Conservation (phyloP, 495 filamentous ascomycete genomes). For the Neurospora pannonica region DNA sequence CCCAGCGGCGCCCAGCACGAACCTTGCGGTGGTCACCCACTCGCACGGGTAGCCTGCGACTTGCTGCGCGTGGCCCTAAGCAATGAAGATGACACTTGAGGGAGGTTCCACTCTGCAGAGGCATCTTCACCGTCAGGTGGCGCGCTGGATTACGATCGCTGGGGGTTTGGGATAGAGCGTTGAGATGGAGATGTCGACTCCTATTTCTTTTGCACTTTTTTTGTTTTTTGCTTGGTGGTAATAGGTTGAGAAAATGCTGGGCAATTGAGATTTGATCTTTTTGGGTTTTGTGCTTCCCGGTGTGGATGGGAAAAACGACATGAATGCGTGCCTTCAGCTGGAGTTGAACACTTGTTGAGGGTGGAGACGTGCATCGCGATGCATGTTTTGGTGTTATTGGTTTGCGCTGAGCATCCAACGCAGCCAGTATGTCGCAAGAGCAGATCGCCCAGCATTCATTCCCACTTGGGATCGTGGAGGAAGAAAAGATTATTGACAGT, state of each 20-base stretch:
- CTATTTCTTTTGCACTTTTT: slow-evolving; percentile 27
- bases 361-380: not conserved
- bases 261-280: not conserved
- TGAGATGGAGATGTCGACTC: slow-evolving; percentile 41
- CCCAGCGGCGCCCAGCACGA: slow-evolving; percentile 42
- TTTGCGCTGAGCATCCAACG: not conserved
- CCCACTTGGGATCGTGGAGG: not conserved
- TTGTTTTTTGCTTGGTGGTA: not conserved
- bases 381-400: not conserved
- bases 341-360: not conserved
- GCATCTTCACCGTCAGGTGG: slow-evolving; percentile 43
- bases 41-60: slow-evolving; percentile 43
- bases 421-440: not conserved
- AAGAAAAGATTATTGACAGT: not conserved
- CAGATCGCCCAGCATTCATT: not conserved
- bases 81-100: slow-evolving; percentile 42
- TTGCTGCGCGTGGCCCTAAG: slow-evolving; percentile 33
- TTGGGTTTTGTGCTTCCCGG: not conserved
- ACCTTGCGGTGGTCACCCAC: slow-evolving; percentile 41
- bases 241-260: not conserved
- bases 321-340: not conserved
- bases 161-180: slow-evolving; percentile 35
- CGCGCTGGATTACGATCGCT: slow-evolving; percentile 44
- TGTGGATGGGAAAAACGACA: not conserved
- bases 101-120: slow-evolving; percentile 46